Evolutionary conservation across 306 rosid genomes (phyloP), one percentile per base, ranked within the genome.

Genomic region (Rosa lucieae): DNA sequence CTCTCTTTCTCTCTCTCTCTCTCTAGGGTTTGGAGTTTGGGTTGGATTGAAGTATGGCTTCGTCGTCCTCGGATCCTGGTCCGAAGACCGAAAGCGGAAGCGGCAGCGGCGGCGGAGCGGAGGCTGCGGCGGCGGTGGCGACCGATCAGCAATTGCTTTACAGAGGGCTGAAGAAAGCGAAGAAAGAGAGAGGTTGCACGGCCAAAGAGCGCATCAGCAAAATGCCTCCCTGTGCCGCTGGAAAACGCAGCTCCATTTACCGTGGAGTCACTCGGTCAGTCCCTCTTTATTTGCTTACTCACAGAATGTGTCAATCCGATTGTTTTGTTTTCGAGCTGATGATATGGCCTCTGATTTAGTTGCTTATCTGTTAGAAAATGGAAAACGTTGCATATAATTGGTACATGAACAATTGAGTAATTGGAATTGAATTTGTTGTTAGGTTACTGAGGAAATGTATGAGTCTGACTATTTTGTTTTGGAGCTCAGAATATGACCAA

Each of bases 191-290:
- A 83, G 97, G 97, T 0, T 93, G 99, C 79, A 95, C 99, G 43
- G 99, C 99, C 44, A 95, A 95, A 81, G 99, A 95, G 70, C 88
- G 99, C 55, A 95, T 95, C 89, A 95, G 99, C 82, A 95, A 93
- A 82, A 95, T 95, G 99, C 98, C 97, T 80, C 99, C 99, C 0
- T 95, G 96, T 70, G 94, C 97, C 29, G 99, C 99, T 9, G 99
- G 99, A 5, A 93, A 96, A 87, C 89, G 99, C 26, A 96, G 99
- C 84, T 96, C 99, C 44, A 93, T 93, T 59, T 96, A 96, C 86
- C 99, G 99, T 5, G 99, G 99, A 66, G 99, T 96, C 56, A 96
- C 99, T 46, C 89, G 98, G 98, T 94, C 82, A 51, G n/a, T 67
- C 6, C 42, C 20, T 65, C 35, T 70, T 68, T 65, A 42, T 70